Conservation (phyloP, 306 rosid species). For the Hippophae gyantsensis region DNA sequence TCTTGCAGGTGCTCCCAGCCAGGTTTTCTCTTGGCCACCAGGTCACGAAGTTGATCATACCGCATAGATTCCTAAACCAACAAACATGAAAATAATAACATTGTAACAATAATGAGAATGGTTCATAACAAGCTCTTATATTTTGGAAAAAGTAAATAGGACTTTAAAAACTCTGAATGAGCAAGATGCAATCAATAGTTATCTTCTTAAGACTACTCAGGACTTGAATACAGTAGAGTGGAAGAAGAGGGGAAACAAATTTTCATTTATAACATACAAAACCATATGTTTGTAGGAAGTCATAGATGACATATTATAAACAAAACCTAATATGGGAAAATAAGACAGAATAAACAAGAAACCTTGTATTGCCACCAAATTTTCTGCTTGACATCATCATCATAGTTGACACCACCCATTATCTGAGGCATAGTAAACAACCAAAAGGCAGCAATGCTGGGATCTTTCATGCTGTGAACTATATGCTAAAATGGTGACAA, state of each 20-base stretch:
- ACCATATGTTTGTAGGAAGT: neutral
- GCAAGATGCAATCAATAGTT: no score
- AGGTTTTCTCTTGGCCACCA: constrained; percentile 73
- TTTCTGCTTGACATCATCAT: constrained; percentile 72
- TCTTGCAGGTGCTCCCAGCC: constrained; percentile 97
- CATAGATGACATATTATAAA: constrained; percentile 6
- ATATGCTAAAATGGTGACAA: constrained; percentile 54
- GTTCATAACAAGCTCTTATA: neutral
- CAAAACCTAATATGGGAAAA: neutral
- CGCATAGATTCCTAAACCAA: constrained; percentile 60
- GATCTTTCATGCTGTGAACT: constrained; percentile 87
- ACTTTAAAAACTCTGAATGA: no score
- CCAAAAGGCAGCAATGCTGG: constrained; percentile 97
- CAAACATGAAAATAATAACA: constrained; percentile 9
- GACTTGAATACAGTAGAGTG: no score
- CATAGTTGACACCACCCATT: constrained; percentile 72
- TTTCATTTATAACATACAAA: no score
- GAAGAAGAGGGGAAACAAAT: no score
- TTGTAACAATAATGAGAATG: neutral
- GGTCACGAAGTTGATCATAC: constrained; percentile 83
- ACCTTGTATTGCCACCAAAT: constrained; percentile 96
- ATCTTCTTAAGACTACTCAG: no score
- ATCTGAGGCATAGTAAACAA: constrained; percentile 78
- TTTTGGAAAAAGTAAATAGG: neutral
- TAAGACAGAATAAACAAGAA: constrained; percentile 11